Evolutionary conservation across 192 early-diverging fungal species (phyloP).

Genomic region (Diversispora eburnea): DNA sequence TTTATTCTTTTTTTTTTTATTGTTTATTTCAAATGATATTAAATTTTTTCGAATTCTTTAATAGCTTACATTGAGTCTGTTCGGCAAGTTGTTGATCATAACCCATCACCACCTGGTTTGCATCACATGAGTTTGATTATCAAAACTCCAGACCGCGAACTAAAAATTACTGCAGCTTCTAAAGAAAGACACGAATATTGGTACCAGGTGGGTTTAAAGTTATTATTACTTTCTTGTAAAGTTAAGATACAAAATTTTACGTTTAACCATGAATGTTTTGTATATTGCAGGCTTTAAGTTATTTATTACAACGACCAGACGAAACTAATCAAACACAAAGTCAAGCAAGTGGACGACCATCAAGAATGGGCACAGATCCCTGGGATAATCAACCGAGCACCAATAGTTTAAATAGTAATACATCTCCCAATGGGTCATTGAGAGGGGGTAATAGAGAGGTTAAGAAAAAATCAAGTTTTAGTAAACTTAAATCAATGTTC

Average conservation of each 20-base stretch:
- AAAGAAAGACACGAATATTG: slow-evolving; percentile 69
- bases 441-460: not conserved
- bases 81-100: slow-evolving; percentile 49
- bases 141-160: slow-evolving; percentile 62
- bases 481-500: not conserved
- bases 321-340: not conserved
- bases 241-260: too few relatives aligned
- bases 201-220: slow-evolving; percentile 51
- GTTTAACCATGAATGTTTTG: too few relatives aligned
- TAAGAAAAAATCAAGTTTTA: not conserved
- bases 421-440: not conserved
- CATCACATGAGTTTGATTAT: slow-evolving; percentile 61
- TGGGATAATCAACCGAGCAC: not conserved
- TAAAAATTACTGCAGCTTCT: slow-evolving; percentile 68
- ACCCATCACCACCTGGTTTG: slow-evolving; percentile 35
- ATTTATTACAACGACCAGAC: not conserved
- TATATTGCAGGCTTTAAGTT: not conserved
- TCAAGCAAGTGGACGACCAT: not conserved
- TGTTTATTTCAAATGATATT: slow-evolving; percentile 12
- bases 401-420: not conserved
- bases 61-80: slow-evolving; percentile 66
- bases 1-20: not conserved
- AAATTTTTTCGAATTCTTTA: slow-evolving; percentile 20
- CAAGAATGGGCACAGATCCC: not conserved
- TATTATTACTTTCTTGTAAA: too few relatives aligned